Conservation (phyloP, 2,329 filamentous ascomycete genomes). For the Tolypocladium cylindrosporum region DNA sequence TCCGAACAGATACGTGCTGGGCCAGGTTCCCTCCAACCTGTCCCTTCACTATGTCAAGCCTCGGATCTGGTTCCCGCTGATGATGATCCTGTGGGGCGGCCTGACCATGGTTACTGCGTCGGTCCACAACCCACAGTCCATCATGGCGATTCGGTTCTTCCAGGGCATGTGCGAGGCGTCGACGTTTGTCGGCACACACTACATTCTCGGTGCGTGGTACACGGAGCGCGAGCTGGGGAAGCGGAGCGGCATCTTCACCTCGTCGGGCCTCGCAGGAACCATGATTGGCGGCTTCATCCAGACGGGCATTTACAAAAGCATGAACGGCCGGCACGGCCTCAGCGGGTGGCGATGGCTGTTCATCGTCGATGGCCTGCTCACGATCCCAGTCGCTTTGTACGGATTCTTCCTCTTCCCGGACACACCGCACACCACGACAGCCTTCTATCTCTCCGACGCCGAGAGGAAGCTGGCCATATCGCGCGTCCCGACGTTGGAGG, state of each 20-base stretch:
- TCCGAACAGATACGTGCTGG: constrained; percentile 30
- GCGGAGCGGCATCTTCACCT: constrained; percentile 52
- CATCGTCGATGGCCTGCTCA: constrained; percentile 54
- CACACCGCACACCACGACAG: constrained; percentile 35
- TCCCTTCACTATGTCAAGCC: constrained; percentile 54
- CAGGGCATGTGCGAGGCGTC: constrained; percentile 27
- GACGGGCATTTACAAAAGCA: constrained; percentile 45
- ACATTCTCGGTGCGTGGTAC: constrained; percentile 45
- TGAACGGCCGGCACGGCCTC: constrained; percentile 38
- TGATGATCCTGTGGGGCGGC: constrained; percentile 54
- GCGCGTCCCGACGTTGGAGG: constrained; percentile 26
- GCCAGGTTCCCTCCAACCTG: constrained; percentile 51
- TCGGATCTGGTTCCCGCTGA: constrained; percentile 52
- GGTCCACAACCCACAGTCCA: constrained; percentile 22
- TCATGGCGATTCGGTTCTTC: constrained; percentile 29
- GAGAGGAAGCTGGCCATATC: constrained; percentile 32
- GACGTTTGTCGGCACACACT: constrained; percentile 30
- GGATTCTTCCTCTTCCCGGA: constrained; percentile 26
- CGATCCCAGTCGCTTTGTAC: constrained; percentile 23
- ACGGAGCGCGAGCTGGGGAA: constrained; percentile 51
- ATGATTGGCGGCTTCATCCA: constrained; percentile 44
- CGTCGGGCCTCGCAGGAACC: constrained; percentile 48
- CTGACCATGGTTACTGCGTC: constrained; percentile 47
- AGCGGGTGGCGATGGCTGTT: constrained; percentile 62
- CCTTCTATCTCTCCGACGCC: constrained; percentile 32